Evolutionary conservation across 495 filamentous ascomycete genomes (phyloP).

Genomic region (Annulohypoxylon bovei): DNA sequence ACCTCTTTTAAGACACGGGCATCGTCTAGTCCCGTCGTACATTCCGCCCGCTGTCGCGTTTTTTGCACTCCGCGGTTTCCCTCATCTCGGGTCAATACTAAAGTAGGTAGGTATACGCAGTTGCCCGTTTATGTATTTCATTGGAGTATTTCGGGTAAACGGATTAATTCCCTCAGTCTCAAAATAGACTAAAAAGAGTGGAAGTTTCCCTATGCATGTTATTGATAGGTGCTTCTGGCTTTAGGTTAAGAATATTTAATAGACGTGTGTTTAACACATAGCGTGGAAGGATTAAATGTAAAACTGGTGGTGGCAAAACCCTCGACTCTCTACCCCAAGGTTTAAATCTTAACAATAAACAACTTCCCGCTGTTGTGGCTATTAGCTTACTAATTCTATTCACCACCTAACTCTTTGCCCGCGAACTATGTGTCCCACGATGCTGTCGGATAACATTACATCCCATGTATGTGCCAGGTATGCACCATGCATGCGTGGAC

Average conservation of each 20-base stretch:
- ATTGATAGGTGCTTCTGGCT: background rate
- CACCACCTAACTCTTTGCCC: background rate
- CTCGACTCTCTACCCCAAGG: background rate
- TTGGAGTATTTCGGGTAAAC: constrained; percentile 27
- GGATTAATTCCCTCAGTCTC: background rate
- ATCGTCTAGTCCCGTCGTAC: constrained; percentile 8
- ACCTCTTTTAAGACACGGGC: constrained; percentile 12
- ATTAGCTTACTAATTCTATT: no score
- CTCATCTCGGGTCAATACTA: constrained; percentile 22
- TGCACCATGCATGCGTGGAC: constrained; percentile 15
- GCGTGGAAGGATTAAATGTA: no score
- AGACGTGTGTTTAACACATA: background rate
- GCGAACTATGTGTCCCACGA: background rate
- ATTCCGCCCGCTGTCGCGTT: constrained; percentile 5
- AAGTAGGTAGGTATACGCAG: constrained; percentile 26
- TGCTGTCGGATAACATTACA: background rate
- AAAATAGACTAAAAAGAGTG: background rate
- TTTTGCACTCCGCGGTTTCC: constrained; percentile 3
- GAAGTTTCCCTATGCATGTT: background rate
- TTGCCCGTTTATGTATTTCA: background rate
- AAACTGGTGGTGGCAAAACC: background rate
- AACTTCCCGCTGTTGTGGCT: no score
- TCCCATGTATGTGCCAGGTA: background rate
- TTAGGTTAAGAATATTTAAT: background rate
- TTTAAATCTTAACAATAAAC: no score